Evolutionary conservation across 345 rosid genomes (phyloP).

Genomic region (Cardiospermum halicacabum): DNA sequence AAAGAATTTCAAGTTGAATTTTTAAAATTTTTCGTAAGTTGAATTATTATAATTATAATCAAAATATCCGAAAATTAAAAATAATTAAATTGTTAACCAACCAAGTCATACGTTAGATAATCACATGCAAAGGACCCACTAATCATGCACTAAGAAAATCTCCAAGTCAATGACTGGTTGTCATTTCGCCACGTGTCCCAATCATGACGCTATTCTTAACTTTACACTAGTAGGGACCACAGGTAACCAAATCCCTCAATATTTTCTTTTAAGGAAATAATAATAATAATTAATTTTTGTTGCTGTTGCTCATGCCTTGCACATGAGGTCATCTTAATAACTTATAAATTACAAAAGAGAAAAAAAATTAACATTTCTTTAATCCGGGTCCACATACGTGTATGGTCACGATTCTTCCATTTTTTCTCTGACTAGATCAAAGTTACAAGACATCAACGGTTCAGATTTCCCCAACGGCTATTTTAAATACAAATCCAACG

Average conservation of each 20-base stretch:
- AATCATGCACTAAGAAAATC: conserved; percentile 23
- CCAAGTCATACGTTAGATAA: not conserved
- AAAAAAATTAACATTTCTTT: not conserved
- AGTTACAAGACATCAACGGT: conserved; percentile 44
- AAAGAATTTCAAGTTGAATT: not conserved
- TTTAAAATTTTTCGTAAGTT: no score
- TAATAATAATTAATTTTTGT: not conserved
- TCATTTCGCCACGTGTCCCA: conserved; percentile 22
- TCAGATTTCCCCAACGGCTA: conserved; percentile 38
- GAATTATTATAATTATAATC: not conserved
- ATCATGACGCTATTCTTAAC: no score
- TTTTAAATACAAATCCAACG: conserved; percentile 41
- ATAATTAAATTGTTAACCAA: not conserved
- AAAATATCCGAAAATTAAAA: not conserved
- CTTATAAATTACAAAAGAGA: conserved; percentile 1
- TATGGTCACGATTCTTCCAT: conserved; percentile 42
- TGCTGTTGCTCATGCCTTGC: conserved; percentile 28
- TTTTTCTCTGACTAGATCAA: conserved; percentile 13
- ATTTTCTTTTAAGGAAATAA: not conserved
- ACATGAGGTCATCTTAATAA: conserved; percentile 39
- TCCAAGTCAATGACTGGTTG: conserved; percentile 22
- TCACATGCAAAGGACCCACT: conserved; percentile 19
- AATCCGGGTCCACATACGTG: conserved; percentile 29
- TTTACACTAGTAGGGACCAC: conserved; percentile 10
- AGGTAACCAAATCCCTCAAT: not conserved